Conservation (phyloP, 169 alveolate species). For the Babesia ovata region DNA sequence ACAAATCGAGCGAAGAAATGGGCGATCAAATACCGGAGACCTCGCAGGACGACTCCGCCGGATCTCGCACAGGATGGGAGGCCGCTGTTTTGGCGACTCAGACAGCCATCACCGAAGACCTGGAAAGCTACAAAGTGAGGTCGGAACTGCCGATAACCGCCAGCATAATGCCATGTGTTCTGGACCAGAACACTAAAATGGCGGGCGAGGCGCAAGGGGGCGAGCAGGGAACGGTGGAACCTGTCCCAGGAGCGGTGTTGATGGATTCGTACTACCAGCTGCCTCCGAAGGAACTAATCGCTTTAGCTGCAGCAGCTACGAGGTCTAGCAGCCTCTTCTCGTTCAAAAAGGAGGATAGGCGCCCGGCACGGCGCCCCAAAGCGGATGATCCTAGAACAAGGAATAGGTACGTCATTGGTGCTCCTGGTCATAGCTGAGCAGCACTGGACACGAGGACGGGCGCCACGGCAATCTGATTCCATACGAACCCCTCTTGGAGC, state of each 20-base stretch:
- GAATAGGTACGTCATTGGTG: not conserved
- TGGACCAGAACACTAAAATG: not conserved
- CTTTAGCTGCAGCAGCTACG: conserved; percentile 18
- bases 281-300: conserved; percentile 7
- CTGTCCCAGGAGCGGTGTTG: not conserved
- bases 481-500: conserved; percentile 21
- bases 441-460: conserved; percentile 1
- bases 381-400: not conserved
- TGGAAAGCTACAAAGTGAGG: conserved; percentile 1
- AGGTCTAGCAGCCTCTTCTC: not conserved
- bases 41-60: no score
- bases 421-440: not conserved
- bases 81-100: not conserved
- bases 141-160: not conserved
- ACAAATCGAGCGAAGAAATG: no score
- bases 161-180: not conserved
- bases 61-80: conserved; percentile 2
- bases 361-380: not conserved
- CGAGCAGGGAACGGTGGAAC: not conserved
- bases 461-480: conserved; percentile 24
- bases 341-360: not conserved
- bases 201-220: not conserved
- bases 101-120: not conserved
- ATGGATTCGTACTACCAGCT: conserved; percentile 7
- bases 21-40: no score